A percentile compares a stretch with the other conserved stretches of the same genome.
Evolutionary conservation across 257 asterid genomes (phyloP).

Genomic region (Solanum habrochaites): DNA sequence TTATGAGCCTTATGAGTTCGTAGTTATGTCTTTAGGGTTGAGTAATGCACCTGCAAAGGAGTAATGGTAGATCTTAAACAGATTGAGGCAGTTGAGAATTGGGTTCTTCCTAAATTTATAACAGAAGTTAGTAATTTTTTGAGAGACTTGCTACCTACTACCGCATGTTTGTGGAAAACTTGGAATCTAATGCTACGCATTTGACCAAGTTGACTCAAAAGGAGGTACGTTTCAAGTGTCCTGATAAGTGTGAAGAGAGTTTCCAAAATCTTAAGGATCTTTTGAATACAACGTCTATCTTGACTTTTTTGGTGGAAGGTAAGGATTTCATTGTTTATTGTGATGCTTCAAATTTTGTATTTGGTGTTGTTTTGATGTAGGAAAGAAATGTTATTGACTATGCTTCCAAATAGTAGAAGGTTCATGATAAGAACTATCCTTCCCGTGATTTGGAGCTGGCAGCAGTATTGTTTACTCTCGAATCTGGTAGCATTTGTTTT

Average conservation of each 20-base stretch:
- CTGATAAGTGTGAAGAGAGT: neutral
- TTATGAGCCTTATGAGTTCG: too few species aligned
- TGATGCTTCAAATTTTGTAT: neutral
- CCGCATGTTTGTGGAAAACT: neutral
- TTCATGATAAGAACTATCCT: neutral
- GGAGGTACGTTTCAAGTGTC: neutral
- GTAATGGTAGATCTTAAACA: neutral
- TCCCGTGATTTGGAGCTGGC: neutral
- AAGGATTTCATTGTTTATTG: neutral
- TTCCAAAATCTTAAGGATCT: neutral
- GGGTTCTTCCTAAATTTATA: neutral
- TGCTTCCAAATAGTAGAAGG: neutral
- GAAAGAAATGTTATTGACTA: too few species aligned
- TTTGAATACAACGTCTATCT: neutral
- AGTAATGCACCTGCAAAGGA: too few species aligned
- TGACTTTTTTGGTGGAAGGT: neutral
- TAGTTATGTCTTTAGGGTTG: too few species aligned
- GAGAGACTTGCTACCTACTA: neutral
- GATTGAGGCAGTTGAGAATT: neutral
- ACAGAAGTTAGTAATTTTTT: neutral
- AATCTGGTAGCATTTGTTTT: neutral
- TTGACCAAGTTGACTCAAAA: neutral
- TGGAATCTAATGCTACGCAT: neutral
- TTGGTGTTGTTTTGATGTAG: neutral
- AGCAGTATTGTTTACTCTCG: too few species aligned